These are phyloP conservation scores for Arthrobotrys megalospora DNA, from an alignment of 2,329 filamentous ascomycete genomes.

Conservation along the genomic window DNA sequence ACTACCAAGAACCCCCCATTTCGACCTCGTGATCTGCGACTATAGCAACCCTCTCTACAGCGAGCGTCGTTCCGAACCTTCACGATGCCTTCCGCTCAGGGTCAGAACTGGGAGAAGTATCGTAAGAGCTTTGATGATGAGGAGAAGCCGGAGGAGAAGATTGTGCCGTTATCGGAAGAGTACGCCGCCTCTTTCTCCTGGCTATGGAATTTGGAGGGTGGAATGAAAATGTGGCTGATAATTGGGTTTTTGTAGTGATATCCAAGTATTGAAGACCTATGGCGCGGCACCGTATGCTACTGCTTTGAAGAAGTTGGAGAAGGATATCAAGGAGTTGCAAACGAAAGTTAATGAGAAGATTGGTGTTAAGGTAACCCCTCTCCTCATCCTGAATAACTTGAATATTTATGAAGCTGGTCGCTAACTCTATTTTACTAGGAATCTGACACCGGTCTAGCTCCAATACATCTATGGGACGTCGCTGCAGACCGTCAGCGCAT, in stretches of 20 bases:
- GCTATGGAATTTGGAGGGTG: neutral
- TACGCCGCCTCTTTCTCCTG: conserved; percentile 70
- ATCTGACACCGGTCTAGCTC: conserved; percentile 97
- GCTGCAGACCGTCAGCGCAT: conserved; percentile 98
- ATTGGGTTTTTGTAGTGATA: conserved; percentile 78
- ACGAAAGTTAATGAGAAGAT: conserved; percentile 99
- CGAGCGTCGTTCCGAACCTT: conserved; percentile 21
- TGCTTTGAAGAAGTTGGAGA: conserved; percentile 95
- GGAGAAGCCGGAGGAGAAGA: conserved; percentile 99
- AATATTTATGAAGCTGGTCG: neutral
- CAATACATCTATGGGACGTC: conserved; percentile 98
- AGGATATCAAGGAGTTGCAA: conserved; percentile 99
- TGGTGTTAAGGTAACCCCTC: conserved; percentile 77
- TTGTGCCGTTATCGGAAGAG: conserved; percentile 96
- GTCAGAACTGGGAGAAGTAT: conserved; percentile 98
- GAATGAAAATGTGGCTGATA: conserved; percentile 62
- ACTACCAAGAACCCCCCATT: conserved; percentile 58
- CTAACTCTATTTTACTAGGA: conserved; percentile 73
- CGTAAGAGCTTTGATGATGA: conserved; percentile 97
- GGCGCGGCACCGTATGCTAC: conserved; percentile 95
- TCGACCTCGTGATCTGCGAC: conserved; percentile 49
- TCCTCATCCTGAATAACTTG: neutral
- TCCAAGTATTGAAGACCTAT: conserved; percentile 99
- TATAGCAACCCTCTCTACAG: conserved; percentile 39
- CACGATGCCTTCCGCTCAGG: conserved; percentile 90